These are phyloP conservation scores for Pseudognaphalium luteoalbum DNA, from an alignment of 129 eudicot genomes.

Conservation along the genomic window DNA sequence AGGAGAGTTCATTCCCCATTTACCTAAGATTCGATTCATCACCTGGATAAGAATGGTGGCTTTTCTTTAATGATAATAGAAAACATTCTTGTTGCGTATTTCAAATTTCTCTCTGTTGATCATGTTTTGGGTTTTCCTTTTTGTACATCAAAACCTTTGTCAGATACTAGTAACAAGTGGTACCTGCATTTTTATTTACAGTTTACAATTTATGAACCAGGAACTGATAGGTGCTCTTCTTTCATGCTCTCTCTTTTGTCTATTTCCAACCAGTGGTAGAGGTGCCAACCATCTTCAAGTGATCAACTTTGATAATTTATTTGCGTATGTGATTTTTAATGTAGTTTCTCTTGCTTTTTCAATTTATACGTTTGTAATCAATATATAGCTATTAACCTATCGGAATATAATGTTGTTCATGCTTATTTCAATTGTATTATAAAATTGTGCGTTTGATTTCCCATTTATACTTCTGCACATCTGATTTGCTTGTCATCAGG, in stretches of 20 bases:
- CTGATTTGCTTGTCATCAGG: conserved; percentile 50
- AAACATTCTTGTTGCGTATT: background rate
- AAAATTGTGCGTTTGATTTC: background rate
- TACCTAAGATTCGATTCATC: background rate
- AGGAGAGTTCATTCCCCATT: background rate
- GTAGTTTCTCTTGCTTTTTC: no score
- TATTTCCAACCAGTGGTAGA: conserved; percentile 72
- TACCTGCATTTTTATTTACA: conserved; percentile 15
- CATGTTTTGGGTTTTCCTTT: background rate
- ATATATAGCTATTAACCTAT: background rate
- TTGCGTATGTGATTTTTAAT: conserved; percentile 63
- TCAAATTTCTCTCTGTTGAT: background rate
- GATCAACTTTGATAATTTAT: conserved; percentile 83
- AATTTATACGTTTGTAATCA: background rate
- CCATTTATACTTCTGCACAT: conserved; percentile 4
- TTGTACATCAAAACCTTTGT: background rate
- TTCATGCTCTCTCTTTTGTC: conserved; percentile 82
- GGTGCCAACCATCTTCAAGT: conserved; percentile 75
- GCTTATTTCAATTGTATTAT: conserved; percentile 8
- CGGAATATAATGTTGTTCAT: background rate
- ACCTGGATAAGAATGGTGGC: background rate
- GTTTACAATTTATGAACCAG: conserved; percentile 43
- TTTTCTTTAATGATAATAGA: no score
- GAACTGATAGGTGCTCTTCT: conserved; percentile 89
- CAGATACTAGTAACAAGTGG: background rate